Percentiles rank a stretch among this genome's conserved stretches.
phyloP scores from a whole-genome alignment of 1,284 basidiomycete species.

The Boletus holoroseus region DNA sequence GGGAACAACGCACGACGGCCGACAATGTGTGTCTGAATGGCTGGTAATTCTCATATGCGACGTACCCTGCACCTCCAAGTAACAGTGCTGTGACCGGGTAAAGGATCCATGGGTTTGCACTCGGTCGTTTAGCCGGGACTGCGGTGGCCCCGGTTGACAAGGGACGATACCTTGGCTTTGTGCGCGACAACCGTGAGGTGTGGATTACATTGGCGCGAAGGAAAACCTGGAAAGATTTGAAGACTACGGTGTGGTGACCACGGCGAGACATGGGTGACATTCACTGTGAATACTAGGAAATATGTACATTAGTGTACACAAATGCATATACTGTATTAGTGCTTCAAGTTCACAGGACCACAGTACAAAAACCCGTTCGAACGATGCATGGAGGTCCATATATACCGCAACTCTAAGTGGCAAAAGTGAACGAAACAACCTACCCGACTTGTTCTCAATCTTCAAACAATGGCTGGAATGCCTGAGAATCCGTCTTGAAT shows the following conservation, averaged over 20 bases:
- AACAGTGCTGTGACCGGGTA: conserved; percentile 23
- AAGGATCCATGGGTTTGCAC: conserved; percentile 22
- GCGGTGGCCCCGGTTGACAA: conserved; percentile 13
- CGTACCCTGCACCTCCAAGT: conserved; percentile 38
- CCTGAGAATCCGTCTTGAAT: conserved; percentile 29
- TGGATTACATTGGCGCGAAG: conserved; percentile 5
- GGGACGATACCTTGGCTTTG: conserved; percentile 4
- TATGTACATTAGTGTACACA: background rate
- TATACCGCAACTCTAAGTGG: background rate
- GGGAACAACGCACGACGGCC: conserved; percentile 68
- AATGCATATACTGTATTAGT: background rate
- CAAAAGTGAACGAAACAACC: background rate
- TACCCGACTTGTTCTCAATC: conserved; percentile 39
- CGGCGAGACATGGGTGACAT: conserved; percentile 20
- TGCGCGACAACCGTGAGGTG: conserved; percentile 3
- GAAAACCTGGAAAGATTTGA: conserved; percentile 17
- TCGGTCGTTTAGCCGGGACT: conserved; percentile 5
- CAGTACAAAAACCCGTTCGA: background rate
- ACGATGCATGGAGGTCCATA: background rate
- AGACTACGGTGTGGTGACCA: conserved; percentile 13
- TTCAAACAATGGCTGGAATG: conserved; percentile 62
- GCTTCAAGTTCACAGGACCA: background rate
- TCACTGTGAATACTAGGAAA: background rate
- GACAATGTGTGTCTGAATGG: conserved; percentile 60
- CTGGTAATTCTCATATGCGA: conserved; percentile 56